Conservation (phyloP, 371 early-diverging fungal genomes). For the Mortierella sp. region DNA sequence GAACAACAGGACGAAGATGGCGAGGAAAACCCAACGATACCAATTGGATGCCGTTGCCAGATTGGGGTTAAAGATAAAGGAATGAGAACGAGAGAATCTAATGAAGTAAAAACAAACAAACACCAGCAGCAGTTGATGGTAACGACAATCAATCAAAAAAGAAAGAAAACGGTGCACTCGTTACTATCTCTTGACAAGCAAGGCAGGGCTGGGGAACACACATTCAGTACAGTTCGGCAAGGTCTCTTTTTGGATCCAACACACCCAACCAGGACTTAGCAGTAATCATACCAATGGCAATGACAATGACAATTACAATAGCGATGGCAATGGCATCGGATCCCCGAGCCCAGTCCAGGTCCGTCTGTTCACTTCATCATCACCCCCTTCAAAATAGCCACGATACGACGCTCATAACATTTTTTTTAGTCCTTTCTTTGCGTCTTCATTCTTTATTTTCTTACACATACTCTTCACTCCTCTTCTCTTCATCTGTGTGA, state of each 20-base stretch:
- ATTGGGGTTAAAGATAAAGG: not conserved
- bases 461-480: not conserved
- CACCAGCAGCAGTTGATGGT: not conserved
- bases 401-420: too few species aligned
- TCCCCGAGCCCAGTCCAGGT: too few species aligned
- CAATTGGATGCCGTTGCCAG: conserved; percentile 3
- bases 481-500: not conserved
- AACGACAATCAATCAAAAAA: not conserved
- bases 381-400: too few species aligned
- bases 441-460: not conserved
- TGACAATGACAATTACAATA: too few species aligned
- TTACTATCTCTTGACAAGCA: not conserved
- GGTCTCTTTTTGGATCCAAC: too few species aligned
- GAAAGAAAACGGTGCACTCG: not conserved
- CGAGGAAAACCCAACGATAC: not conserved
- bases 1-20: too few species aligned
- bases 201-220: not conserved
- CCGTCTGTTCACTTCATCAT: too few species aligned
- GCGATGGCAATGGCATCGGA: too few species aligned
- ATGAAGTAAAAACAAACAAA: not conserved
- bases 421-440: not conserved
- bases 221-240: not conserved
- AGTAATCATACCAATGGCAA: too few species aligned
- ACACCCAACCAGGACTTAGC: too few species aligned
- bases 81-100: not conserved